phyloP scores from a whole-genome alignment of 2,329 filamentous ascomycete genomes.

The Pseudonectria buxi region DNA sequence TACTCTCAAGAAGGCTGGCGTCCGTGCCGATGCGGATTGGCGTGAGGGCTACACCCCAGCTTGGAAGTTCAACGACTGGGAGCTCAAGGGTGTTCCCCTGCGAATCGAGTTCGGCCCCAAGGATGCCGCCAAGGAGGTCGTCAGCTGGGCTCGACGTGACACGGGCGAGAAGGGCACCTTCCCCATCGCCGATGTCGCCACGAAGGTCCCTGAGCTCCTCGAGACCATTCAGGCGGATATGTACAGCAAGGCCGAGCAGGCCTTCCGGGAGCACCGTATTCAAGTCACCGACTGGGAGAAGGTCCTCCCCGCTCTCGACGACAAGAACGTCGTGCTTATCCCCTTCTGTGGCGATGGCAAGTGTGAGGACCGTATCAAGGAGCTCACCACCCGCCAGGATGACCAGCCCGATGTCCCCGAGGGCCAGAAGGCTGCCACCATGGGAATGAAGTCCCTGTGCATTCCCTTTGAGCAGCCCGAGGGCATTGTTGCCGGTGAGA shows the following conservation, averaged over 20 bases:
- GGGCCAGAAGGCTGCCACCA: slow-evolving; percentile 47
- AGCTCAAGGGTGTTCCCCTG: slow-evolving; percentile 89
- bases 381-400: slow-evolving; percentile 72
- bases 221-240: slow-evolving; percentile 87
- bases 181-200: slow-evolving; percentile 64
- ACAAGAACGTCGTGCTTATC: slow-evolving; percentile 88
- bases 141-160: slow-evolving; percentile 83
- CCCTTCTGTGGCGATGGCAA: slow-evolving; percentile 76
- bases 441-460: slow-evolving; percentile 66
- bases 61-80: slow-evolving; percentile 99
- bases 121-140: slow-evolving; percentile 77
- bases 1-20: slow-evolving; percentile 62
- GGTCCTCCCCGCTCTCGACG: slow-evolving; percentile 82
- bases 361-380: slow-evolving; percentile 94
- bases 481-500: slow-evolving; percentile 70
- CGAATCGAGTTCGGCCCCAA: slow-evolving; percentile 94
- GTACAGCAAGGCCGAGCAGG: slow-evolving; percentile 64
- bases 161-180: slow-evolving; percentile 77
- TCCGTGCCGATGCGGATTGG: slow-evolving; percentile 75
- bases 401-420: slow-evolving; percentile 48
- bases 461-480: slow-evolving; percentile 78
- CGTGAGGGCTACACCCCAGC: slow-evolving; percentile 90
- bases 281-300: slow-evolving; percentile 82
- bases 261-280: slow-evolving; percentile 75
- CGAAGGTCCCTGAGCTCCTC: slow-evolving; percentile 71